phyloP scores from a whole-genome alignment of 2,329 filamentous ascomycete genomes.

The Dactylellina leptospora region DNA sequence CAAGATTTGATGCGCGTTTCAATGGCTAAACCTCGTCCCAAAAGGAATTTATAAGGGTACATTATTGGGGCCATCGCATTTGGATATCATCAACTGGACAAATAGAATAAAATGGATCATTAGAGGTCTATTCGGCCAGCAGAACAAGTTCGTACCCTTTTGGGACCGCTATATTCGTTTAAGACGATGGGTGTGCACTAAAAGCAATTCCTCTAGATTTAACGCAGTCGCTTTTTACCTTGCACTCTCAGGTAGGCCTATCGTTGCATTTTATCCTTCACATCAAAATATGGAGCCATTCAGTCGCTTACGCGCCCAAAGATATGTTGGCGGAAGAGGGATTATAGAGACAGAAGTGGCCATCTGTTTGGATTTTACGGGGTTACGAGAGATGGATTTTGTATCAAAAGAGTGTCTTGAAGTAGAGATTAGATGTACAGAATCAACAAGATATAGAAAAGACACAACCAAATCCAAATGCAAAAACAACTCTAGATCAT shows the following conservation, averaged over 20 bases:
- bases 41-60: conserved; percentile 71
- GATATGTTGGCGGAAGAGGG: conserved; percentile 57
- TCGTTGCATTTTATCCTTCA: neutral
- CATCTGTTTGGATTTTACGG: too few relatives aligned
- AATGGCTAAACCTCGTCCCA: too few relatives aligned
- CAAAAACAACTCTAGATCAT: too few relatives aligned
- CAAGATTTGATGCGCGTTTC: neutral
- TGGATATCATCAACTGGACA: conserved; percentile 75
- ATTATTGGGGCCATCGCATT: conserved; percentile 69
- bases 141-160: conserved; percentile 62
- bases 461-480: too few relatives aligned
- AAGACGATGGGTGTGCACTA: neutral
- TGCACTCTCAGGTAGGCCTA: conserved; percentile 63
- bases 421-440: too few relatives aligned
- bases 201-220: conserved; percentile 66
- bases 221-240: conserved; percentile 75
- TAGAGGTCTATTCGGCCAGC: conserved; percentile 65
- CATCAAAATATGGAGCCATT: too few relatives aligned
- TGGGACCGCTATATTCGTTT: neutral
- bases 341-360: conserved; percentile 32
- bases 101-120: conserved; percentile 69
- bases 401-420: too few relatives aligned
- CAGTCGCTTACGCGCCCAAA: conserved; percentile 14
- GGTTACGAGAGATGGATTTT: too few relatives aligned
- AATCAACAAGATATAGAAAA: too few relatives aligned